These are phyloP conservation scores for Pulveroboletus frians DNA, from an alignment of 768 basidiomycete species.

Conservation along the genomic window DNA sequence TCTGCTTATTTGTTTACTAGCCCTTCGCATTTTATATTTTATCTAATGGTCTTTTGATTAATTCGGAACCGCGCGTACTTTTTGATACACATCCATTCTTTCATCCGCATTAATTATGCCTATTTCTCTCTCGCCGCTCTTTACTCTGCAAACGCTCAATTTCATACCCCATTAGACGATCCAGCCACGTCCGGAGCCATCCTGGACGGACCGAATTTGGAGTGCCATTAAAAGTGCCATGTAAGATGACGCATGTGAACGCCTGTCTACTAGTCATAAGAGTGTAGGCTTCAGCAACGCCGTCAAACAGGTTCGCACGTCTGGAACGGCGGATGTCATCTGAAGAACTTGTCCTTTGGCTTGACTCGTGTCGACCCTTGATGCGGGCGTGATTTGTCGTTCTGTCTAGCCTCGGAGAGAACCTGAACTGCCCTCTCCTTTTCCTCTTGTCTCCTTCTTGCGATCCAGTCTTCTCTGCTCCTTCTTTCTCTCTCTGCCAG, in stretches of 20 bases:
- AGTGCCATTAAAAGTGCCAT: constrained; percentile 4
- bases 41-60: constrained; percentile 16
- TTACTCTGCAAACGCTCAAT: constrained; percentile 9
- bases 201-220: not conserved
- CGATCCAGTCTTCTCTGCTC: constrained; percentile 36
- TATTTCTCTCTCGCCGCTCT: constrained; percentile 5
- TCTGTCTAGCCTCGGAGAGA: constrained; percentile 18
- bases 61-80: constrained; percentile 13
- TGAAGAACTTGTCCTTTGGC: constrained; percentile 38
- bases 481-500: constrained; percentile 49
- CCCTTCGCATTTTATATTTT: constrained; percentile 15
- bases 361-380: constrained; percentile 22
- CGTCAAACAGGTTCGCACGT: constrained; percentile 11
- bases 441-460: constrained; percentile 40
- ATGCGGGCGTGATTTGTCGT: constrained; percentile 10
- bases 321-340: constrained; percentile 20
- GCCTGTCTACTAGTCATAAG: not conserved
- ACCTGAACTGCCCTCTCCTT: constrained; percentile 34
- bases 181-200: too few species aligned
- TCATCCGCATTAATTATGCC: constrained; percentile 10
- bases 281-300: not conserved
- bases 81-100: constrained; percentile 1
- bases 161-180: constrained; percentile 4
- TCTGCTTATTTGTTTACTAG: too few species aligned
- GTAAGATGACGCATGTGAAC: constrained; percentile 5